Conservation (phyloP, 2,329 filamentous ascomycete genomes). For the Zasmidium angulare region DNA sequence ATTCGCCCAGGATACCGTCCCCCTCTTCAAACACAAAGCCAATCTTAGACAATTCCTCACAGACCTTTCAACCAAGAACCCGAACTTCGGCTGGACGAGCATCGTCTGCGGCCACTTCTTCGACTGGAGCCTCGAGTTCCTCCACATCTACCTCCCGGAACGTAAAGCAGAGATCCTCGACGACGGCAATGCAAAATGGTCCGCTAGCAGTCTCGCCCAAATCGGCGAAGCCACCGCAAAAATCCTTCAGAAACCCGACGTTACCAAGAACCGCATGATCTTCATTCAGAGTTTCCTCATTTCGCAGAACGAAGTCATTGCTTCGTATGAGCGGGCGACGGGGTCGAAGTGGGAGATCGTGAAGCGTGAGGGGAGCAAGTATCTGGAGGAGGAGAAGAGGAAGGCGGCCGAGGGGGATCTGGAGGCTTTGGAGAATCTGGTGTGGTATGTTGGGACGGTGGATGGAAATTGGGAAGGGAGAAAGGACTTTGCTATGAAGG, state of each 20-base stretch:
- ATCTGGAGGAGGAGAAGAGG: constrained; percentile 32
- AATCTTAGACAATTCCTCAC: constrained; percentile 54
- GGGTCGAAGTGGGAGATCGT: constrained; percentile 51
- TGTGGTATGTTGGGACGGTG: constrained; percentile 32
- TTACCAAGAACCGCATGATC: constrained; percentile 60
- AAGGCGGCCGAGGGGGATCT: constrained; percentile 40
- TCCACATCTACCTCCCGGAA: constrained; percentile 52
- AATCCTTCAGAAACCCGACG: constrained; percentile 50
- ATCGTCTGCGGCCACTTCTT: constrained; percentile 62
- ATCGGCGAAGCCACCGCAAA: constrained; percentile 55
- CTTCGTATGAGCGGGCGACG: constrained; percentile 53
- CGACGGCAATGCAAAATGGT: constrained; percentile 54
- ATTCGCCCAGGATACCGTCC: constrained; percentile 43
- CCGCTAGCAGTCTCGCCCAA: constrained; percentile 51
- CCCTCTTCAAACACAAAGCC: constrained; percentile 54
- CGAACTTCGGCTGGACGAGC: constrained; percentile 58
- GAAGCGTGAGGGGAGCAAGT: constrained; percentile 35
- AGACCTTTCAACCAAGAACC: constrained; percentile 35
- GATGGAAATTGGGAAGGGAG: constrained; percentile 34
- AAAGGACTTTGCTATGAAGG: constrained; percentile 42
- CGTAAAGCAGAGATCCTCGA: constrained; percentile 58
- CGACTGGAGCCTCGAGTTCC: constrained; percentile 58
- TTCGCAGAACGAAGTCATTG: constrained; percentile 59
- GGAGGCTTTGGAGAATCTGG: constrained; percentile 31
- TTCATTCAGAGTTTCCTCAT: constrained; percentile 58